Percentiles rank a stretch among this genome's conserved stretches.
Conservation (phyloP, 495 filamentous ascomycete species). For the Parachaetomium inaequale region DNA sequence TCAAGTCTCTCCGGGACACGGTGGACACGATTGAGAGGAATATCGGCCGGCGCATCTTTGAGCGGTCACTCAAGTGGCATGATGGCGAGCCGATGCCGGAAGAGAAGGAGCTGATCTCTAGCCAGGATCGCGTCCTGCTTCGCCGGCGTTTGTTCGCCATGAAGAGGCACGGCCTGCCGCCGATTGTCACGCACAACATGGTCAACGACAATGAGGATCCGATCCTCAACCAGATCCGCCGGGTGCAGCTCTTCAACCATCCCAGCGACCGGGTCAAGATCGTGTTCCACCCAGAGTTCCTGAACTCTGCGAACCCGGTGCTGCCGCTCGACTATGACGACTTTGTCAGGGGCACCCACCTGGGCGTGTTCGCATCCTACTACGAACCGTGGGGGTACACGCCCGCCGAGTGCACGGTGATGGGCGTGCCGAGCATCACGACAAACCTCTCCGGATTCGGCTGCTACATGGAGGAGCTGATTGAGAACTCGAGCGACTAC, state of each 20-base stretch:
- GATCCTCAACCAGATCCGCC: slow-evolving; percentile 91
- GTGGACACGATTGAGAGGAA: slow-evolving; percentile 84
- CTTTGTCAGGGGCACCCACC: slow-evolving; percentile 92
- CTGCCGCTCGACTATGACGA: slow-evolving; percentile 96
- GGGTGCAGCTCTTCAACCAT: slow-evolving; percentile 96
- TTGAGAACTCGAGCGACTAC: slow-evolving; percentile 96
- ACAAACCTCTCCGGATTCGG: slow-evolving; percentile 97
- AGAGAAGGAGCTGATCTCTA: slow-evolving; percentile 89
- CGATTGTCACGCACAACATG: slow-evolving; percentile 99
- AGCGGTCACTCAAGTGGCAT: slow-evolving; percentile 87
- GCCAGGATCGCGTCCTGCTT: slow-evolving; percentile 88
- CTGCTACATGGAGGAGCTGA: slow-evolving; percentile 99
- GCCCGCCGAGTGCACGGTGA: slow-evolving; percentile 96
- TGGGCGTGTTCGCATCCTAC: slow-evolving; percentile 95
- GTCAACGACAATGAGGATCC: slow-evolving; percentile 88
- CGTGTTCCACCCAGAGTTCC: slow-evolving; percentile 96
- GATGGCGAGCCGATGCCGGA: slow-evolving; percentile 90
- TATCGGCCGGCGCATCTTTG: slow-evolving; percentile 90
- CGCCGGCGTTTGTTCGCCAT: slow-evolving; percentile 90
- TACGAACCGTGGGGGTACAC: slow-evolving; percentile 99
- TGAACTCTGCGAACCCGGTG: slow-evolving; percentile 92
- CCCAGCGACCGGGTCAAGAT: slow-evolving; percentile 93
- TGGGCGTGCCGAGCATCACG: slow-evolving; percentile 98
- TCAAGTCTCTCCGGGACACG: slow-evolving; percentile 92
- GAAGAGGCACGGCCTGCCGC: slow-evolving; percentile 85